Base-by-base conservation (phyloP, 2,329 filamentous ascomycete genomes). In the Shiraia sp. region DNA sequence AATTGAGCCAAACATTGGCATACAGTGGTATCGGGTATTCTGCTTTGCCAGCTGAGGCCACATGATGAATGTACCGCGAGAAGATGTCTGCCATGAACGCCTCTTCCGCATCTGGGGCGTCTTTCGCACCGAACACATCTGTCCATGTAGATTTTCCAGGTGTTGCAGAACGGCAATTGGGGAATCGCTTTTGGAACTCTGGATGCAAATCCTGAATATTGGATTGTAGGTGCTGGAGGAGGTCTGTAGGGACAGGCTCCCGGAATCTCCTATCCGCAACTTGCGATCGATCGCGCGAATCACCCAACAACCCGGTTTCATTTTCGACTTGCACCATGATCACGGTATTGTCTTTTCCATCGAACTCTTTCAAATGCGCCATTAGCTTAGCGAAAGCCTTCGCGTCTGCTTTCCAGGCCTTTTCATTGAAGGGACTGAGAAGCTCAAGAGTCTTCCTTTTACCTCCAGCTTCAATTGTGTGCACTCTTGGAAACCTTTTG, bases 301-400 rank as follows among this genome's bases (percentile, higher is more conserved):
- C 78, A 0, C 77, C 76, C 0, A 80, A 62, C 0, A 80, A 45
- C 0, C 79, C 78, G 0, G 70, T 71, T 60, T 81, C 78, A 29
- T 81, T 81, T 57, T 81, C 75, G n/a, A 81, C 77, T 47, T 81
- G 78, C 0, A 80, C 71, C 78, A 80, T 80, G 2, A 81, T 48
- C 0, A 81, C 77, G 0, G 77, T 81, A 2, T 64, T 70, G 30
- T 79, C 66, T 9, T 68, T 55, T 1, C 59, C 61, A 32, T 80
- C 77, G 4, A 79, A 53, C 2, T 74, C 59, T 6, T 71, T 70
- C 9, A 75, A 32, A 36, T 75, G 72, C 4, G 48, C 45, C 62
- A 75, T 62, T 8, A 76, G 53, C 24, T 46, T 53, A 1, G 43
- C 40, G 44, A 75, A 76, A 1, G 72, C 72, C 43, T 62, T 71